Percentiles rank a stretch among this genome's conserved stretches.
Conservation (phyloP, 202 grass and related monocot species). For the Musa balbisiana region DNA sequence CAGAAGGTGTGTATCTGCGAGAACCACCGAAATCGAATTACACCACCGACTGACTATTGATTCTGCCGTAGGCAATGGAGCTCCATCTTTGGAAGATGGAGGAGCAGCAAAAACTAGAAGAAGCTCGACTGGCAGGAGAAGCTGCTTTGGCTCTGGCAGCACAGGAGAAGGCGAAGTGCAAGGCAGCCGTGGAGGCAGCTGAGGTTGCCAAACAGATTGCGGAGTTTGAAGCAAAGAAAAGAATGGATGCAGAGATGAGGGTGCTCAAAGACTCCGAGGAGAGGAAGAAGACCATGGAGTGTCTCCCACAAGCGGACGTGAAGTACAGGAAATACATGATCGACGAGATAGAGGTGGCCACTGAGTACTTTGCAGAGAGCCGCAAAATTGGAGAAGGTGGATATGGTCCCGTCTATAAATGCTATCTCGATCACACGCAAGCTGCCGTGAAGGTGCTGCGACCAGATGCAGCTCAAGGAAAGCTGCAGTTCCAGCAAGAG, state of each 20-base stretch:
- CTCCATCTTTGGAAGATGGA: constrained; percentile 12
- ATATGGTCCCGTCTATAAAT: constrained; percentile 5
- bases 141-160: constrained; percentile 4
- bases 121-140: constrained; percentile 9
- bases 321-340: constrained; percentile 18
- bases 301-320: neutral
- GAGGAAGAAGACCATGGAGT: neutral
- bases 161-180: constrained; percentile 11
- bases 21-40: neutral
- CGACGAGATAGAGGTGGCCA: constrained; percentile 15
- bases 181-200: constrained; percentile 5
- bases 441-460: constrained; percentile 9
- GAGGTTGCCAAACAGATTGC: neutral
- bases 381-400: constrained; percentile 13
- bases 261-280: neutral
- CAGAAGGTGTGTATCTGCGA: neutral
- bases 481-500: constrained; percentile 7
- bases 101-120: constrained; percentile 1
- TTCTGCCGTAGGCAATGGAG: constrained; percentile 5
- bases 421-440: constrained; percentile 10
- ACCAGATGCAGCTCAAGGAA: constrained; percentile 8
- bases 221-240: constrained; percentile 4
- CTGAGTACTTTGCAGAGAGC: neutral
- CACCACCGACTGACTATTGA: neutral
- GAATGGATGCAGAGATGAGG: constrained; percentile 5